Conservation (phyloP, 2,329 filamentous ascomycete genomes). For the Emericellopsis cladophorae region DNA sequence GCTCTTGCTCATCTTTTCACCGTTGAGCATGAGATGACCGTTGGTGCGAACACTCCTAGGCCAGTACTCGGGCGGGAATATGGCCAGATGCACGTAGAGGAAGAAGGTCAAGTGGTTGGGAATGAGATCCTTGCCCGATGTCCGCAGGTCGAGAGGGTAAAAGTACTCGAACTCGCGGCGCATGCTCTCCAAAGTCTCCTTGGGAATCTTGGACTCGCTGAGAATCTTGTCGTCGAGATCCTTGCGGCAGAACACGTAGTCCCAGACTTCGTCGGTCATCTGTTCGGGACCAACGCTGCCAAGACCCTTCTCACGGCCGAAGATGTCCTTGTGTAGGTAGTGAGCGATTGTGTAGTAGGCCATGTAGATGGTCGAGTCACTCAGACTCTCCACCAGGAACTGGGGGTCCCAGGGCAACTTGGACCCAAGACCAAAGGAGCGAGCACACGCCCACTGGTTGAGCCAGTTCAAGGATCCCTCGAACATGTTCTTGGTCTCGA, state of each 20-base stretch:
- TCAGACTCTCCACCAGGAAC: constrained; percentile 85
- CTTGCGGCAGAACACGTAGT: constrained; percentile 78
- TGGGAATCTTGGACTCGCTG: constrained; percentile 55
- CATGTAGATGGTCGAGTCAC: constrained; percentile 89
- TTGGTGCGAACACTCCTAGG: constrained; percentile 77
- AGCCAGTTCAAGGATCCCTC: constrained; percentile 84
- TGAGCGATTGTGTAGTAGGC: constrained; percentile 60
- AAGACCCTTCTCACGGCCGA: constrained; percentile 58
- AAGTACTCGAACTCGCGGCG: constrained; percentile 92
- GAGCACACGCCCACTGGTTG: constrained; percentile 87
- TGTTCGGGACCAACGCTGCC: constrained; percentile 66
- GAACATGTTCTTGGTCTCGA: constrained; percentile 68
- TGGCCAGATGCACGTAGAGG: constrained; percentile 83
- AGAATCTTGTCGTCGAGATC: constrained; percentile 55
- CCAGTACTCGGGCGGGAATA: constrained; percentile 85
- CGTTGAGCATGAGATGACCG: constrained; percentile 87
- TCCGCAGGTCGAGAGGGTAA: constrained; percentile 82
- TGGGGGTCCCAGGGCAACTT: constrained; percentile 88
- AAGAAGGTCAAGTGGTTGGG: constrained; percentile 93
- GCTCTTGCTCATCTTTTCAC: constrained; percentile 97
- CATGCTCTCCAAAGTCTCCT: constrained; percentile 65
- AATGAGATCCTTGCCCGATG: constrained; percentile 86
- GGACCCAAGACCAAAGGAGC: constrained; percentile 84
- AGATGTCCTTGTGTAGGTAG: constrained; percentile 72
- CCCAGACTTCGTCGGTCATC: constrained; percentile 92